Evolutionary conservation across 75 land plant species (phyloP).

Genomic region (Adiantum capillusveneris): DNA sequence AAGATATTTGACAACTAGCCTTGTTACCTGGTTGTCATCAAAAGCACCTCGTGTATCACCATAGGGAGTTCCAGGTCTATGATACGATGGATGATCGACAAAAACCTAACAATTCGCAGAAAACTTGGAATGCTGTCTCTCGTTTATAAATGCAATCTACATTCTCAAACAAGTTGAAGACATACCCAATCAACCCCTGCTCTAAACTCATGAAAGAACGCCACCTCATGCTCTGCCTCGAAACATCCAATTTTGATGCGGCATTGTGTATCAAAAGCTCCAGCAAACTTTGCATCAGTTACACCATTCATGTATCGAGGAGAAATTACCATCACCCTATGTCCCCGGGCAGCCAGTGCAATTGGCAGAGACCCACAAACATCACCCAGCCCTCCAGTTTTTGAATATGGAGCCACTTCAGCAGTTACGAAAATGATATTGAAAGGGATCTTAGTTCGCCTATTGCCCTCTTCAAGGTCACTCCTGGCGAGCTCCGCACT

Average conservation of each 20-base stretch:
- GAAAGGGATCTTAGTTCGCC: slow-evolving; percentile 11
- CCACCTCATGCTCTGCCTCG: slow-evolving; percentile 73
- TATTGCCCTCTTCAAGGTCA: slow-evolving; percentile 18
- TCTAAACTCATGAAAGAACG: slow-evolving; percentile 85
- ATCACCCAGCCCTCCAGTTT: slow-evolving; percentile 91
- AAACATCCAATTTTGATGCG: slow-evolving; percentile 58
- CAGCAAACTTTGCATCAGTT: slow-evolving; percentile 37
- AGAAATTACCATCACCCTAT: slow-evolving; percentile 90
- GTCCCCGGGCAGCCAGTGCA: slow-evolving; percentile 77
- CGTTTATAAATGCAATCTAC: too few species aligned
- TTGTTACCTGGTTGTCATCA: slow-evolving; percentile 95
- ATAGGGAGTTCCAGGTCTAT: slow-evolving; percentile 88
- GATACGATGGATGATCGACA: slow-evolving; percentile 89
- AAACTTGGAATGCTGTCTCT: slow-evolving; percentile 1
- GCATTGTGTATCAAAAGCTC: slow-evolving; percentile 46
- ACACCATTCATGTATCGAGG: slow-evolving; percentile 82
- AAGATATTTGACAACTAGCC: too few species aligned
- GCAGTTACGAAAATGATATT: slow-evolving; percentile 79
- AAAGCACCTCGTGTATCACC: slow-evolving; percentile 83
- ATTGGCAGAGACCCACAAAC: slow-evolving; percentile 93
- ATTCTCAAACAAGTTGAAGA: slow-evolving; percentile 2
- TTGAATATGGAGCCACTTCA: slow-evolving; percentile 95
- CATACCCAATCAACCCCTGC: slow-evolving; percentile 94
- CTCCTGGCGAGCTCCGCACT: slow-evolving; percentile 6
- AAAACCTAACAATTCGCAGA: slow-evolving; percentile 73